phyloP scores from a whole-genome alignment of 139 green algal genomes.

The Chlorella vulgaris region DNA sequence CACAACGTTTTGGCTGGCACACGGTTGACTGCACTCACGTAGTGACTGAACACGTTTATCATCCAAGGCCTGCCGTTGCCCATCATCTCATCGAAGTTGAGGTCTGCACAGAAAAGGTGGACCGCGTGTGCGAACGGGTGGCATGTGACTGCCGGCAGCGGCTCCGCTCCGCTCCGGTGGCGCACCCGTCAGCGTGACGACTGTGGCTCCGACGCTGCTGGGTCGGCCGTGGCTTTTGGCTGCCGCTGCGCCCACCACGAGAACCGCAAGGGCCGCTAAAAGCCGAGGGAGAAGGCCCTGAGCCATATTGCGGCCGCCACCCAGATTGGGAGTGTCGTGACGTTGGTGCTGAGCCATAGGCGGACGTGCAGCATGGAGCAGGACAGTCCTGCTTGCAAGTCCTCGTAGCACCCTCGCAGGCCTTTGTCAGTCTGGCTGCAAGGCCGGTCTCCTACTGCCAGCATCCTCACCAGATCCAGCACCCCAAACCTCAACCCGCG shows the following conservation, averaged over 20 bases:
- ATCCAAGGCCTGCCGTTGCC: constrained; percentile 28
- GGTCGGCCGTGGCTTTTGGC: not conserved
- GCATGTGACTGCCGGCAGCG: not conserved
- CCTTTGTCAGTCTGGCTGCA: too few relatives aligned
- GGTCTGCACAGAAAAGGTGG: constrained; percentile 22
- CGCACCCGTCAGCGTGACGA: constrained; percentile 13
- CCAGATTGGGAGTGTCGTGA: too few relatives aligned
- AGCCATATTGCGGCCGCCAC: too few relatives aligned
- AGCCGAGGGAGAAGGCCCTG: not conserved
- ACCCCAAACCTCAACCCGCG: too few relatives aligned
- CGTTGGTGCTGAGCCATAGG: too few relatives aligned
- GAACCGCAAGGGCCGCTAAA: not conserved
- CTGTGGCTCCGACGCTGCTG: too few relatives aligned
- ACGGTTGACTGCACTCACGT: constrained; percentile 33
- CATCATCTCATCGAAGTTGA: constrained; percentile 36
- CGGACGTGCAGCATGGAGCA: too few relatives aligned
- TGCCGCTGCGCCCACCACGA: not conserved
- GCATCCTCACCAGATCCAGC: too few relatives aligned
- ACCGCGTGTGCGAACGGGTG: not conserved
- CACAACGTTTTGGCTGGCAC: too few relatives aligned
- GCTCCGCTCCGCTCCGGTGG: not conserved
- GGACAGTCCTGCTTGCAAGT: too few relatives aligned
- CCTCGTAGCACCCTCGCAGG: too few relatives aligned
- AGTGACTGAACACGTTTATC: constrained; percentile 37
- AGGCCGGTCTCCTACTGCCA: too few relatives aligned